phyloP scores from a whole-genome alignment of 1,139 yeast genomes.

The Nadsonia starkeyi-henricii region DNA sequence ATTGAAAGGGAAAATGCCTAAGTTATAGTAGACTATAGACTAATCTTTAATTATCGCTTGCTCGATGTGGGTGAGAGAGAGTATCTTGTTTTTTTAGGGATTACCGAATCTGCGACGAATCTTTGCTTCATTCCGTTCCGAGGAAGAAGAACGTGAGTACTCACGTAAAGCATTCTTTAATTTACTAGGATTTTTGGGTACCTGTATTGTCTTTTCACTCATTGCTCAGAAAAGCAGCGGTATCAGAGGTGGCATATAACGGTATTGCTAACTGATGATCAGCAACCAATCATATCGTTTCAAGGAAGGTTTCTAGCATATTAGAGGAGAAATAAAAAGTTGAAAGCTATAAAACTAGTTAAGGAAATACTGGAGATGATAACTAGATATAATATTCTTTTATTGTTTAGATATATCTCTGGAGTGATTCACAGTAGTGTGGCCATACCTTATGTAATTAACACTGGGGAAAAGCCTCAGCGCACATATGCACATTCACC shows the following conservation, averaged over 20 bases:
- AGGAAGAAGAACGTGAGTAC: slow-evolving; percentile 66
- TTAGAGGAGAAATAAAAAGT: no score
- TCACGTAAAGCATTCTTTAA: slow-evolving; percentile 75
- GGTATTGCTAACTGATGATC: no score
- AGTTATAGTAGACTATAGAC: no score
- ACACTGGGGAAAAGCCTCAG: background rate
- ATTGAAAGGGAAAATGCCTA: no score
- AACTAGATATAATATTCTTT: no score
- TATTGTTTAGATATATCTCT: background rate
- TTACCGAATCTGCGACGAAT: slow-evolving; percentile 46
- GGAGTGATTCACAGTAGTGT: background rate
- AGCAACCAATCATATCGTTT: background rate
- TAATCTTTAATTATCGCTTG: no score
- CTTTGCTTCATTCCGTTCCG: slow-evolving; percentile 71
- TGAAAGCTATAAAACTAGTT: no score
- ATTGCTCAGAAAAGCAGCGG: slow-evolving; percentile 47
- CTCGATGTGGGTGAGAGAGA: no score
- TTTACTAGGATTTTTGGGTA: slow-evolving; percentile 63
- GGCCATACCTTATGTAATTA: background rate
- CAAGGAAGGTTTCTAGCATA: slow-evolving; percentile 4
- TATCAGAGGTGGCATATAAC: slow-evolving; percentile 2
- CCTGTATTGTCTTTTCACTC: slow-evolving; percentile 68
- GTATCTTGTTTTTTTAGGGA: no score
- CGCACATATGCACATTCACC: background rate
- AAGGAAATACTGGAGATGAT: no score